Conservation (phyloP, 345 rosid species). For the Syzygium jambos region DNA sequence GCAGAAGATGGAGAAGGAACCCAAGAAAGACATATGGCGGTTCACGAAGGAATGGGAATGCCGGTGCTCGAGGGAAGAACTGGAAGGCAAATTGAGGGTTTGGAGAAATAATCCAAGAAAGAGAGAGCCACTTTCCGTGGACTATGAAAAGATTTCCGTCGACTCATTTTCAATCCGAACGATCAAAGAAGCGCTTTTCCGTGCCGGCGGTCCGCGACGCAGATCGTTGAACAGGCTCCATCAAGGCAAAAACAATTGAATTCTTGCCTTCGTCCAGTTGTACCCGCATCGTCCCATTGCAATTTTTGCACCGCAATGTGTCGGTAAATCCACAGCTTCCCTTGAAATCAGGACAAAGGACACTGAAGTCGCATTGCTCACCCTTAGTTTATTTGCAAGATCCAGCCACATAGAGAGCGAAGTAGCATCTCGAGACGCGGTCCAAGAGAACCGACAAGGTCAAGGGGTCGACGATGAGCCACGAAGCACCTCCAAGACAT, state of each 20-base stretch:
- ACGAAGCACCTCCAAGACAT: background rate
- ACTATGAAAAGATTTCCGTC: background rate
- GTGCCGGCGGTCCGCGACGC: background rate
- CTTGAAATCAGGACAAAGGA: background rate
- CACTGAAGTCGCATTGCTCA: background rate
- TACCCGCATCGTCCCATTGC: background rate
- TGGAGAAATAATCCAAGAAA: background rate
- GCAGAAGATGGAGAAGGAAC: background rate
- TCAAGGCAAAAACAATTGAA: background rate
- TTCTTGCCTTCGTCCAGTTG: background rate
- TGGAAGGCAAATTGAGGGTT: background rate
- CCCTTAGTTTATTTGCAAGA: no score
- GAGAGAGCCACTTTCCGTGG: background rate
- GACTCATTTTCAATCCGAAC: background rate
- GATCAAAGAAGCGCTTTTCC: background rate
- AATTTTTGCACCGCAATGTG: background rate
- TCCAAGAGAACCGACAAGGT: background rate
- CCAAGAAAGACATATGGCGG: background rate
- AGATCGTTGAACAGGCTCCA: background rate
- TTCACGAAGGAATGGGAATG: background rate
- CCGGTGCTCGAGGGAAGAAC: background rate
- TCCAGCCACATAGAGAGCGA: no score
- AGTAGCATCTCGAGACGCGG: no score
- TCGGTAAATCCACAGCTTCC: background rate
- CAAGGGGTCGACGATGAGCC: background rate